Conservation (phyloP, 2,329 filamentous ascomycete genomes). For the Phaeosphaeria sp. region DNA sequence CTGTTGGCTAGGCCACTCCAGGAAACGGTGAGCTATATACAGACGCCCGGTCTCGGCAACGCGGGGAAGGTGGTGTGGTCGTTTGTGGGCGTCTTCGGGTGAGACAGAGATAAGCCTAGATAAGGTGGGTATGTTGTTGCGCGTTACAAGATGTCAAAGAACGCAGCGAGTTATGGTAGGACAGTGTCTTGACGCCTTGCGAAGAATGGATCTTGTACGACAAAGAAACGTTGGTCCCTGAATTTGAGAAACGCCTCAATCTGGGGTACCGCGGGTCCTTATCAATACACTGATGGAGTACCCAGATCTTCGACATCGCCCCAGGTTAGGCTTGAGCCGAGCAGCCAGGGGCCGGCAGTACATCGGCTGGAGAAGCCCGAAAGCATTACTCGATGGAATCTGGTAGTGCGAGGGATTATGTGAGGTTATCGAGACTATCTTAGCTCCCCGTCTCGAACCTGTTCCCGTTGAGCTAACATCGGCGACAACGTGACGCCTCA, state of each 20-base stretch:
- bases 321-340: conserved; percentile 22
- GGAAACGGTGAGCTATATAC: conserved; percentile 29
- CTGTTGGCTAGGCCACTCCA: conserved; percentile 10
- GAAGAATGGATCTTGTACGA: conserved; percentile 7
- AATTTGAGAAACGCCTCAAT: conserved; percentile 32
- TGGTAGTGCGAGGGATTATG: conserved; percentile 25
- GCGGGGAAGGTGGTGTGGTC: conserved; percentile 25
- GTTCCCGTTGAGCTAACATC: conserved; percentile 18
- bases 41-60: conserved; percentile 28
- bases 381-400: conserved; percentile 46
- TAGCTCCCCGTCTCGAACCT: conserved; percentile 24
- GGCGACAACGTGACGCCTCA: conserved; percentile 12
- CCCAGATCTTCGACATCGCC: conserved; percentile 9
- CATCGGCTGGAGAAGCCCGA: conserved; percentile 16
- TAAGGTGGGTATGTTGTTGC: conserved; percentile 31
- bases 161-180: neutral
- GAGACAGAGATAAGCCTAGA: conserved; percentile 44
- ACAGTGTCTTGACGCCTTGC: neutral
- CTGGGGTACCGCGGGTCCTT: conserved; percentile 45
- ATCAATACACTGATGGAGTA: conserved; percentile 32
- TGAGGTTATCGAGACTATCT: conserved; percentile 37
- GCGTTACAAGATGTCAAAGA: conserved; percentile 16
- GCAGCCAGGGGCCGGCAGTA: conserved; percentile 24
- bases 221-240: conserved; percentile 7
- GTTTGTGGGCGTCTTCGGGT: conserved; percentile 16